Evolutionary conservation across 2,329 filamentous ascomycete species (phyloP), one percentile per base, ranked within the genome.

Genomic region (Fusarium decemcellulare): DNA sequence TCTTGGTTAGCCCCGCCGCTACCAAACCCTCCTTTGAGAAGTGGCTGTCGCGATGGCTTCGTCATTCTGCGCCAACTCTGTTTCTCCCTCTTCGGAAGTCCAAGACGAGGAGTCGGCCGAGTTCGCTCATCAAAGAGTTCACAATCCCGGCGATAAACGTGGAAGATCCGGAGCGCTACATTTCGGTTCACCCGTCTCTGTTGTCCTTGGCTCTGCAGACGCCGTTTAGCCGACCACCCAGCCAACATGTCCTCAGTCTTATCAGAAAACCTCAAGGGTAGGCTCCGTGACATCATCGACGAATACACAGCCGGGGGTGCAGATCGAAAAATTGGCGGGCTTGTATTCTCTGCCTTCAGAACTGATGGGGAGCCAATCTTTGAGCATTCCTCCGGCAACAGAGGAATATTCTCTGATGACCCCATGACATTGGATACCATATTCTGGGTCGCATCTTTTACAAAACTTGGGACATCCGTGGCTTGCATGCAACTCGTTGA

Each of bases 401-500:
- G 48, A 16, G 48, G 48, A 1, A 37, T 51, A 23, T 51, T 6
- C 34, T 51, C 48, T 1, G 9, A 37, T 32, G 48, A 40, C 32
- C 27, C 47, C 6, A 58, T 58, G 42, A 39, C 44, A 16, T 9
- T 18, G 9, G 55, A 58, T 12, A 58, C 42, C 5, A 34, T 58
- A 15, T 50, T 51, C 29, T 58, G 47, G 34, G 10, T 58, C 9
- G 55, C 55, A 16, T 58, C 55, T 9, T 58, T 58, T 27, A 58
- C 55, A 15, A 58, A 58, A n/a, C 12, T 58, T 11, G 44, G 27
- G 12, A 39, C 43, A 14, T 58, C 43, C 30, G 55, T 51, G n/a
- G 23, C 55, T 14, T 58, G 55, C 18, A 58, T 58, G 55, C 55
- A 58, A 14, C 55, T 58, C 27, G 27, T 58, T 6, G 55, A 50